phyloP scores from a whole-genome alignment of 306 rosid genomes.

The Malus asiatica region DNA sequence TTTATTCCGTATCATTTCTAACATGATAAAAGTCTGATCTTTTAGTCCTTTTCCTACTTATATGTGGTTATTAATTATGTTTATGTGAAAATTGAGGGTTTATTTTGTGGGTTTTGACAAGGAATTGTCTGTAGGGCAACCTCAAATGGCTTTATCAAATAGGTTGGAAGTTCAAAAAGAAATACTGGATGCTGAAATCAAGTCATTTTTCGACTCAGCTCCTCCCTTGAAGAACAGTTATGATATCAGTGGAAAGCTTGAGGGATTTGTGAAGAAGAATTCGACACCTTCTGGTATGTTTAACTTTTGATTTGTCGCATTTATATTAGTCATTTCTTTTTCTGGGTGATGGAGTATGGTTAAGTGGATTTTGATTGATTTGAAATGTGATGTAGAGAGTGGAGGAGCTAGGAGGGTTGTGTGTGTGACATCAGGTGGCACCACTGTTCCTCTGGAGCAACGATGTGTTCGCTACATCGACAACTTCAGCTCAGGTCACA shows the following conservation, averaged over 20 bases:
- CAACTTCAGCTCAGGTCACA: conserved; percentile 95
- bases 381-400: conserved; percentile 19
- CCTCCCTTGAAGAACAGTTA: conserved; percentile 50
- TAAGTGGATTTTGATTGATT: conserved; percentile 12
- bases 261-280: conserved; percentile 46
- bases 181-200: conserved; percentile 40
- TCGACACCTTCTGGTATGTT: conserved; percentile 38
- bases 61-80: neutral
- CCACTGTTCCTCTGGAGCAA: conserved; percentile 93
- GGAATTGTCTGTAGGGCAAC: conserved; percentile 26
- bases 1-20: neutral
- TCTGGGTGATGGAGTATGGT: neutral
- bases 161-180: conserved; percentile 26
- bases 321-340: neutral
- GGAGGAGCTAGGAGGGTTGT: conserved; percentile 53
- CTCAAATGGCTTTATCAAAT: conserved; percentile 43
- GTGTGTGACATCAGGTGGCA: conserved; percentile 94
- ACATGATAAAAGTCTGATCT: neutral
- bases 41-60: neutral
- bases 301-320: neutral
- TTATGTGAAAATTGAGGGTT: neutral
- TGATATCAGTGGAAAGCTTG: conserved; percentile 41
- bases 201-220: conserved; percentile 74
- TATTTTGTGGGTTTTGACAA: conserved; percentile 13
- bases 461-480: conserved; percentile 83